Conservation (phyloP, 306 rosid species). For the Luffa acutangula region DNA sequence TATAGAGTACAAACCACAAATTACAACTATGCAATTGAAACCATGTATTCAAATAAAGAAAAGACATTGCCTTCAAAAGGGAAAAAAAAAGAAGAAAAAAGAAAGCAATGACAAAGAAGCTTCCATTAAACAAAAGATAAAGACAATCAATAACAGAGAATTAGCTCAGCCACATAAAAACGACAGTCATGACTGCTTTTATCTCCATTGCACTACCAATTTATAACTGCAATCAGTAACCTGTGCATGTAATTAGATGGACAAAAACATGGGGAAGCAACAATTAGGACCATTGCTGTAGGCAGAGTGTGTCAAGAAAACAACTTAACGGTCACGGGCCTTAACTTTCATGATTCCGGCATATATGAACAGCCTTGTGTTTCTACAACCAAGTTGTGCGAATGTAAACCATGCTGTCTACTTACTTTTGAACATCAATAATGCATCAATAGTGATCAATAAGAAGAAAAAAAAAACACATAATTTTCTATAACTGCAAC, state of each 20-base stretch:
- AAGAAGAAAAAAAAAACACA: neutral
- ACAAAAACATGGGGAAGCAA: neutral
- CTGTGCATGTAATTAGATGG: neutral
- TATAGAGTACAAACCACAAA: neutral
- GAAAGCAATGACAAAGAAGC: neutral
- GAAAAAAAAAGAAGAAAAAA: neutral
- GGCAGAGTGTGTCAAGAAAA: neutral
- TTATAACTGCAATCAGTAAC: neutral
- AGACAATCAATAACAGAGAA: neutral
- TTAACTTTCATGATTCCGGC: neutral
- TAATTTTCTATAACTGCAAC: neutral
- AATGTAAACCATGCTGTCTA: neutral
- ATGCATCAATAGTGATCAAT: neutral
- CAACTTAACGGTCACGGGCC: neutral
- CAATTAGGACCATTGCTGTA: neutral
- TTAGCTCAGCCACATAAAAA: neutral
- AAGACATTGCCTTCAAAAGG: neutral
- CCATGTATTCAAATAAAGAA: neutral
- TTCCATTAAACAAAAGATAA: neutral
- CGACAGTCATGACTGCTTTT: neutral
- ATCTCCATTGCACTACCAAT: neutral
- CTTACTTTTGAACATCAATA: neutral
- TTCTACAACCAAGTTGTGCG: neutral
- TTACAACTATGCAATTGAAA: neutral
- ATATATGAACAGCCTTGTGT: neutral